Base-by-base conservation (phyloP, 2,329 filamentous ascomycete species). In the Sporothrix humicola region DNA sequence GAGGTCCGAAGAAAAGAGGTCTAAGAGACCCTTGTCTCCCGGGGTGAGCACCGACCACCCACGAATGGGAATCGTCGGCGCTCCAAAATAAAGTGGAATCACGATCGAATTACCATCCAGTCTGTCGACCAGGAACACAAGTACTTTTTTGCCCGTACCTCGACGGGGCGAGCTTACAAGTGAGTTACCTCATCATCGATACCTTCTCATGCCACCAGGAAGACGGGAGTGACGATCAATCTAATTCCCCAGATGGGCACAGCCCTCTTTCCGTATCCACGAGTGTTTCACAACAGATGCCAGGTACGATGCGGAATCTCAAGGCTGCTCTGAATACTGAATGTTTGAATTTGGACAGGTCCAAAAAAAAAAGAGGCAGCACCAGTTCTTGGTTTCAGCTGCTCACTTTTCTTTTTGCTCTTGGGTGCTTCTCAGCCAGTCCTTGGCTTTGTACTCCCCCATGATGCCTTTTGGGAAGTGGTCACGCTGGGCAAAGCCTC, bases 261-360 rank as follows among this genome's bases (percentile, higher is more conserved):
- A 26, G 61, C 61, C 61, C 61, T 65, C 61, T 48, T 26, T 6
- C 20, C 23, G 61, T 65, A 9, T 26, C 61, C 42, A 65, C 61
- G 61, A 46, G 61, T 65, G 61, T 65, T 65, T 65, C 61, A 65
- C 61, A 48, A n/a, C 61, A 48, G 61, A 48, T 65, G 61, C 61
- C 61, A 46, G 61, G 61, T 12, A 65, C 61, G 61, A 48, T 48
- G 42, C n/a, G 61, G 37, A 65, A 65, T 65, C 20, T 65, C 61
- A 48, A 65, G 61, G 42, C 61, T 65, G 61, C 61, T 65, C n/a
- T 20, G 42, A 65, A 65, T 23, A 65, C 61, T 12, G n/a, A 56
- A 56, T 37, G 31, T 37, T 37, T 5, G 31, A 37, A 5, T 37
- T 37, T 37, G 31, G 31, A 37, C 31, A 37, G 31, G 31, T 58